Evolutionary conservation across 2,329 filamentous ascomycete species (phyloP), one percentile per base, ranked within the genome.

Genomic region (Neurospora crassa): DNA sequence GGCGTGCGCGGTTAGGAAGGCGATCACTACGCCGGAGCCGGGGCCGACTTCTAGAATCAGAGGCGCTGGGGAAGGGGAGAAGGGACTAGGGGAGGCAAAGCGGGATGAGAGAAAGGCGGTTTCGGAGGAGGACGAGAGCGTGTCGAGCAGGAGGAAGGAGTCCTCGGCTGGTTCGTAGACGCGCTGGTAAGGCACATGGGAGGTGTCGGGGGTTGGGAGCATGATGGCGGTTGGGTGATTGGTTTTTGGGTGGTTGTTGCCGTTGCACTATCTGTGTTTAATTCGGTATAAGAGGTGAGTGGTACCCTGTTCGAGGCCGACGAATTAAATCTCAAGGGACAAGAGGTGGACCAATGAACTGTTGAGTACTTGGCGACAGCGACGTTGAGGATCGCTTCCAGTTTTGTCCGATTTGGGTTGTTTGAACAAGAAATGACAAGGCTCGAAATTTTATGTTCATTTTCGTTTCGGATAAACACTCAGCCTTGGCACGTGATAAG

Each of bases 141-240:
- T 97, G 82, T 99, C 95, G 40, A 99, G 88, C 68, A 99, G 87
- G 67, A 99, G 88, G 79, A 93, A 99, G 5, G 94, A 97, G 83
- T 99, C 96, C 82, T 99, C 96, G 12, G 95, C 91, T 43, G 96
- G 96, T 79, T 97, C 94, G 82, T 99, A 99, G 76, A 98, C 90
- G 70, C 91, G 89, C 80, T 92, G 88, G 82, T 94, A 97, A 70
- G 91, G 88, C 72, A 98, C 92, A 82, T 99, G 96, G 29, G 92
- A 92, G 2, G 96, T 99, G 71, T 93, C 92, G 16, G 96, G 96
- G 0, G 96, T 99, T 11, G 95, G 94, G 40, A 99, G 88, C 94
- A 97, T 97, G 40, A 18, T 47, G 20, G 45, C 63, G 45, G 53
- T 59, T 40, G 24, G 29, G 47, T 73, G 40, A 10, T 40, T 59